Conservation (phyloP, 257 asterid species). For the Lantana camara region DNA sequence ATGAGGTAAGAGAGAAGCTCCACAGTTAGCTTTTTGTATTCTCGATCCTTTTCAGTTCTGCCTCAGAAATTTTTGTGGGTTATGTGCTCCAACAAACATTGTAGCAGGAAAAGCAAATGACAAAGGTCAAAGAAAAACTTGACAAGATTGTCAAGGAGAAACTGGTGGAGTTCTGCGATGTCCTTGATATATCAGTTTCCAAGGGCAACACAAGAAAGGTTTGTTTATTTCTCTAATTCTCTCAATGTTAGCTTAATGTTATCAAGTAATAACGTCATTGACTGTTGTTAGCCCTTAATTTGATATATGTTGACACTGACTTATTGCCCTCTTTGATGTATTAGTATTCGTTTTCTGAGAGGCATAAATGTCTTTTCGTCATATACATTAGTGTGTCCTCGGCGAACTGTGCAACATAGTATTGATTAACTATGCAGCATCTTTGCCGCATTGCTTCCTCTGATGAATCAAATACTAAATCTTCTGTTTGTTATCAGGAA, state of each 20-base stretch:
- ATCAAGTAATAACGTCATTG: constrained; percentile 11
- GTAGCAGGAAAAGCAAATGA: constrained; percentile 81
- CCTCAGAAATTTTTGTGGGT: not conserved
- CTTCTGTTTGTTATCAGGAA: constrained; percentile 55
- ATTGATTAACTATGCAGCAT: too few relatives aligned
- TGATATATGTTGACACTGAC: constrained; percentile 12
- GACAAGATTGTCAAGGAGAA: constrained; percentile 89
- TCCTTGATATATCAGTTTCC: constrained; percentile 72
- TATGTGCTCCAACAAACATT: constrained; percentile 17
- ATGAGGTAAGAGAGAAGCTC: constrained; percentile 56
- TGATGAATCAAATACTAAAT: not conserved
- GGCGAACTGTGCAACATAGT: not conserved
- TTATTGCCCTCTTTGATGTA: constrained; percentile 3
- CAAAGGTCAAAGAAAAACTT: constrained; percentile 72
- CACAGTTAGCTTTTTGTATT: not conserved
- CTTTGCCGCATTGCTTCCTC: constrained; percentile 2
- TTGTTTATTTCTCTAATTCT: constrained; percentile 36
- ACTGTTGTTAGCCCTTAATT: constrained; percentile 11
- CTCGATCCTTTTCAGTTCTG: constrained; percentile 14
- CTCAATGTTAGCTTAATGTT: too few relatives aligned
- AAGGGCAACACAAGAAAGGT: constrained; percentile 77
- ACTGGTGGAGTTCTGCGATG: constrained; percentile 78
- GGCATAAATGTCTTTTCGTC: not conserved
- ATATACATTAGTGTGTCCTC: not conserved
- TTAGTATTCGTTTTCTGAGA: constrained; percentile 23